Evolutionary conservation across 2,329 filamentous ascomycete species (phyloP).

Genomic region (Diaporthe humulicola): DNA sequence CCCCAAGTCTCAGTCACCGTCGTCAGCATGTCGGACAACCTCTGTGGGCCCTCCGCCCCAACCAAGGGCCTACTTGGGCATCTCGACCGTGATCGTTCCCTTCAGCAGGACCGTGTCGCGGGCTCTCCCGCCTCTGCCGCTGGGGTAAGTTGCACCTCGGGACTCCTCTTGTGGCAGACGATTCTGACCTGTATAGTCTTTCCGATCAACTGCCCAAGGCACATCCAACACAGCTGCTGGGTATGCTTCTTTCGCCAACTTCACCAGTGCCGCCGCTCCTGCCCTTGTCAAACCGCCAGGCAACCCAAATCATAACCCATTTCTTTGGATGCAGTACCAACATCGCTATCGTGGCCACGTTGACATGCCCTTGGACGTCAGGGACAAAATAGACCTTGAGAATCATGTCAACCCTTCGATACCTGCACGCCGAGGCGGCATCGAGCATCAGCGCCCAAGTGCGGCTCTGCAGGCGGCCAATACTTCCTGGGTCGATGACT

Average conservation of each 20-base stretch:
- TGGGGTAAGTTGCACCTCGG: constrained; percentile 42
- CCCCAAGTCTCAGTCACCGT: constrained; percentile 18
- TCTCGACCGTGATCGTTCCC: constrained; percentile 74
- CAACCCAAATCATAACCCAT: background rate
- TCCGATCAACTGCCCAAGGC: constrained; percentile 30
- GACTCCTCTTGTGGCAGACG: background rate
- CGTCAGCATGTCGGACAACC: constrained; percentile 54
- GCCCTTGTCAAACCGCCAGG: background rate
- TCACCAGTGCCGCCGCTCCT: constrained; percentile 11
- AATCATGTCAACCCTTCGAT: constrained; percentile 21
- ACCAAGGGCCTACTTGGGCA: constrained; percentile 82
- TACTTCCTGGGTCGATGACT: constrained; percentile 33
- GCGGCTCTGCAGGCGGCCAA: constrained; percentile 12
- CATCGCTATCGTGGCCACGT: background rate
- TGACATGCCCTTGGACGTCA: constrained; percentile 7
- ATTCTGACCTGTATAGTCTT: constrained; percentile 21
- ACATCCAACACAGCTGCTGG: constrained; percentile 21
- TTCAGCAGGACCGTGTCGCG: constrained; percentile 78
- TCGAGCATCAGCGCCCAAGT: constrained; percentile 15
- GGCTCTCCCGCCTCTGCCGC: constrained; percentile 40
- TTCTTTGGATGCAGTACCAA: constrained; percentile 16
- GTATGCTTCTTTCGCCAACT: constrained; percentile 34
- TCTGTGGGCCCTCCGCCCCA: constrained; percentile 82
- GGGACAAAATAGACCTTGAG: background rate
- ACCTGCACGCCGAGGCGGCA: constrained; percentile 8